Conservation (phyloP, 768 basidiomycete species). For the Glaciozyma antarctica region DNA sequence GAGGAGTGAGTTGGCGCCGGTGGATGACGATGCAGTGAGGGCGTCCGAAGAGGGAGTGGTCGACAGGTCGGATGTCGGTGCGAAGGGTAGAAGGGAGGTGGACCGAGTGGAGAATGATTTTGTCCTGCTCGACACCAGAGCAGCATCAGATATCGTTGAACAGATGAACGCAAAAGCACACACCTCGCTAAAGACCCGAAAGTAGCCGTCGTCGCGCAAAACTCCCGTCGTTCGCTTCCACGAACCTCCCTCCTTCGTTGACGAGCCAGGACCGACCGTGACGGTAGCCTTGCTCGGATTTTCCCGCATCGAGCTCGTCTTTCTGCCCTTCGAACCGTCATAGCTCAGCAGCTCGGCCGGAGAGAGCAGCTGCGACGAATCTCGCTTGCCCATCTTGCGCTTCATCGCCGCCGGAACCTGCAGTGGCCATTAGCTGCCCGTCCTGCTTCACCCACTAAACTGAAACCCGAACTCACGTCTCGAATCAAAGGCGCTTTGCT, state of each 20-base stretch:
- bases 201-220: constrained; percentile 25
- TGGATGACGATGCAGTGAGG: constrained; percentile 67
- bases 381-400: constrained; percentile 24
- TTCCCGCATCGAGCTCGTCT: constrained; percentile 5
- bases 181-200: constrained; percentile 24
- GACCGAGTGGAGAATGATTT: constrained; percentile 18
- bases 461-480: constrained; percentile 4
- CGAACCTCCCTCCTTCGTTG: constrained; percentile 8
- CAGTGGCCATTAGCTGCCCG: neutral
- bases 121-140: constrained; percentile 7
- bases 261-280: neutral
- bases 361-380: constrained; percentile 28
- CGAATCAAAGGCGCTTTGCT: constrained; percentile 22
- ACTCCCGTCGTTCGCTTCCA: constrained; percentile 22
- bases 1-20: constrained; percentile 41
- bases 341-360: constrained; percentile 20
- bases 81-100: constrained; percentile 39
- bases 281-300: constrained; percentile 1
- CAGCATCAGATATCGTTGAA: rapidly evolving
- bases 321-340: constrained; percentile 15
- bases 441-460: too few relatives aligned
- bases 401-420: constrained; percentile 29
- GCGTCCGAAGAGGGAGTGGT: constrained; percentile 65
- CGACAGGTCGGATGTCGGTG: constrained; percentile 68
- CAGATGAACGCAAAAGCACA: neutral